A percentile compares a stretch with the other conserved stretches of the same genome.
These are phyloP conservation scores for Eragrostis nindensis DNA, from an alignment of 176 grass and related monocot species.

Conservation along the genomic window DNA sequence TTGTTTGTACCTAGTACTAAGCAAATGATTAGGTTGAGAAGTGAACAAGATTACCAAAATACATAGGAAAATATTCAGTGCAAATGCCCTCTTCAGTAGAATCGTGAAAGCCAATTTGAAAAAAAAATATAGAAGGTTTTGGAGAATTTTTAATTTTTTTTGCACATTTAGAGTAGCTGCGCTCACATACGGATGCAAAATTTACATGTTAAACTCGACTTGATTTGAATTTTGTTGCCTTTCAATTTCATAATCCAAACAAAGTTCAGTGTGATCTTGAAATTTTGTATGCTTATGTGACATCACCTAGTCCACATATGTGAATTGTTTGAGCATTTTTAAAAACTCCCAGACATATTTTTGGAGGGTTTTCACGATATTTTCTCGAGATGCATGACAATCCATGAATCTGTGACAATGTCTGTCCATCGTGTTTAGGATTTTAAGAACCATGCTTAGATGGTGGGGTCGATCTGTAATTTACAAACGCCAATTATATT, in stretches of 20 bases:
- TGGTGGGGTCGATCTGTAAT: background rate
- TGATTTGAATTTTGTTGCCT: background rate
- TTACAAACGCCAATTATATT: background rate
- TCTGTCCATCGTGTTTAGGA: background rate
- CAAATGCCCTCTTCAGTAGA: background rate
- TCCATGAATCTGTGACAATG: background rate
- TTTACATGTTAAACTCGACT: no score
- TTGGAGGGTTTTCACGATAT: background rate
- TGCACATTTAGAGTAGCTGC: background rate
- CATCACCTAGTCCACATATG: background rate
- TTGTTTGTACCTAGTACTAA: slow-evolving; percentile 17
- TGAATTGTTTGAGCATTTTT: background rate
- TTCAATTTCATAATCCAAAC: background rate
- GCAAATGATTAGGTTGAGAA: slow-evolving; percentile 3
- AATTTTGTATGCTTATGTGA: background rate
- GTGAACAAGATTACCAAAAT: background rate
- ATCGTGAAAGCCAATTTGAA: background rate
- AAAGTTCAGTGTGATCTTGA: background rate
- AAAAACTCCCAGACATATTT: background rate
- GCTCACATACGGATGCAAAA: background rate
- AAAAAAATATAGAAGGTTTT: background rate
- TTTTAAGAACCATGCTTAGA: background rate
- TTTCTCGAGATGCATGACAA: background rate
- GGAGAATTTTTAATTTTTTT: background rate
- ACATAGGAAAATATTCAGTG: background rate